Evolutionary conservation across 257 asterid genomes (phyloP), one percentile per base, ranked within the genome.

Genomic region (Solanum microdontum): DNA sequence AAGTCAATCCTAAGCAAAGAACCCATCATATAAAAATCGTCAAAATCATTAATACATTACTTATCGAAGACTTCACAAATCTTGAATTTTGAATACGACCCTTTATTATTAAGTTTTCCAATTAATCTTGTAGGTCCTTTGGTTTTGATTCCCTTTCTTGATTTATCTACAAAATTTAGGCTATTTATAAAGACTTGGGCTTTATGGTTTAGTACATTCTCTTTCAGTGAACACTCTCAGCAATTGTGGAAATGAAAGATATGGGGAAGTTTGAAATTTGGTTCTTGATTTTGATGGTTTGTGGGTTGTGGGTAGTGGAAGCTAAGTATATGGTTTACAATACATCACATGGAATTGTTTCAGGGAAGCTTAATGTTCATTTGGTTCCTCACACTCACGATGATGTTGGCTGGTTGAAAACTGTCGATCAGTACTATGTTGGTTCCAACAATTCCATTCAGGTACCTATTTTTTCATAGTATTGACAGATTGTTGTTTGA

Each of bases 321-420:
- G 91, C 96, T 13, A 92, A 92, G 92, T 96, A 91, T 82, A 93
- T 92, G 92, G 95, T 93, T 83, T 97, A 97, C 90, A 92, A 97
- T 91, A 97, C 99, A 66, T 91, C 94, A 33, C 91, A 89, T 5
- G 93, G 92, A 26, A 88, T 91, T 89, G 98, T 93, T 30, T 87
- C 91, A 32, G 95, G 93, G 64, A 97, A 93, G 89, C 91, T 97
- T 45, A 97, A 97, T 89, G 99, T 97, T 88, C 99, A 97, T 91
- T 89, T 97, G 94, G 99, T 97, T 88, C 92, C 99, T 89, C 99
- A 97, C 37, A 90, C 98, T 17, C 99, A 97, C 30, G 99, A 97
- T 48, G 99, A 97, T 90, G 99, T 97, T 77, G 99, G 99, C 30
- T 97, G 99, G 99, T 88, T 96, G 92, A 96, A 96, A 91, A 96